phyloP scores from a whole-genome alignment of 441 rosid genomes.

The Croton setiger region DNA sequence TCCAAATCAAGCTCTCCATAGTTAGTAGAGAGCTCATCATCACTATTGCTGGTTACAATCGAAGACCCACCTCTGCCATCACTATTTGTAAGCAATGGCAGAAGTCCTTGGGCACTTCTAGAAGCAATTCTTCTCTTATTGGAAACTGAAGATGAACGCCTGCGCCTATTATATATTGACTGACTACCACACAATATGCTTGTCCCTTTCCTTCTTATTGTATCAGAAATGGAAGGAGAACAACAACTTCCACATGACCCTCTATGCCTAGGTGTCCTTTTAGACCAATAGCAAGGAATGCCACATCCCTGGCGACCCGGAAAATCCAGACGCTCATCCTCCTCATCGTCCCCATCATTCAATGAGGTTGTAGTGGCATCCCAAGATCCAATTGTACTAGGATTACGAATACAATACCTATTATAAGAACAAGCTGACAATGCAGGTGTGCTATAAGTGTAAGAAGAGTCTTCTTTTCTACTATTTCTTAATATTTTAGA shows the following conservation, averaged over 20 bases:
- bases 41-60: conserved; percentile 68
- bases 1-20: conserved; percentile 94
- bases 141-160: conserved; percentile 44
- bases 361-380: conserved; percentile 77
- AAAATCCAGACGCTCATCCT: conserved; percentile 73
- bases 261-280: conserved; percentile 72
- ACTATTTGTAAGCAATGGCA: conserved; percentile 69
- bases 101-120: conserved; percentile 72
- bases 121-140: conserved; percentile 50
- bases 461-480: conserved; percentile 73
- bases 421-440: conserved; percentile 78
- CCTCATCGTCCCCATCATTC: conserved; percentile 69
- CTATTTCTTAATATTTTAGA: conserved; percentile 48
- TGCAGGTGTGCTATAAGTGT: conserved; percentile 79
- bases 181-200: conserved; percentile 78
- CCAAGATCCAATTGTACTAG: conserved; percentile 85
- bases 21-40: conserved; percentile 90
- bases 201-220: conserved; percentile 84
- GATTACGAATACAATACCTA: conserved; percentile 50
- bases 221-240: conserved; percentile 94
- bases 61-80: conserved; percentile 81
- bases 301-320: conserved; percentile 94
- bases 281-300: conserved; percentile 94
- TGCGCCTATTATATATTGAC: conserved; percentile 51
- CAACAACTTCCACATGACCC: conserved; percentile 71